Base-by-base conservation (phyloP, 2,329 filamentous ascomycete genomes). In the Fusarium hostae region DNA sequence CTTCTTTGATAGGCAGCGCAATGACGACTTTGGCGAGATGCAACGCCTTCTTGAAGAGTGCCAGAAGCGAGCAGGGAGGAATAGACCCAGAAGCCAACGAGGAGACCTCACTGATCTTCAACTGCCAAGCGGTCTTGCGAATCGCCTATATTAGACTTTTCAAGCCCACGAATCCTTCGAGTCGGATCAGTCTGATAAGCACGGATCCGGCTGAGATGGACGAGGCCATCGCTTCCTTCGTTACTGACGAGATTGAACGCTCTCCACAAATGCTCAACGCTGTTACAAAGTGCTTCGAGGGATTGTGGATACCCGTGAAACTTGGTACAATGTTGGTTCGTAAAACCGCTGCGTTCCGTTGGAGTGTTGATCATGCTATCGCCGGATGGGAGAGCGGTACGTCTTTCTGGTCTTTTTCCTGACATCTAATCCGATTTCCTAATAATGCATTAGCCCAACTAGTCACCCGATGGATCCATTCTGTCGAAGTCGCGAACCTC, bases 361-460 rank as follows among this genome's bases (percentile, higher is more conserved):
- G 65, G 68, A 58, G 68, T 16, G 50, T 71, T 4, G 65, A 71
- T 22, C 65, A 68, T 47, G 68, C 68, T 12, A 52, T 71, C 6
- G 58, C 61, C 5, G 68, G 57, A 9, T 71, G 65, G 65, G 68
- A 71, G 26, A 50, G 68, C 34, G 68, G 68, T 71, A 40, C n/a
- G n/a, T n/a, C n/a, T n/a, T n/a, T n/a, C n/a, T n/a, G n/a, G n/a
- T n/a, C n/a, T n/a, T n/a, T n/a, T n/a, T n/a, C n/a, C n/a, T n/a
- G n/a, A n/a, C n/a, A n/a, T n/a, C n/a, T n/a, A n/a, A n/a, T n/a
- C n/a, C n/a, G n/a, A n/a, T n/a, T n/a, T n/a, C n/a, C n/a, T 52
- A n/a, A 35, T 18, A 20, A 5, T 20, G 10, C 6, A 30, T n/a
- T 24, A 71, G 68, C 68, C 5, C 58, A 65, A 13, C 37, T 71